Conservation (phyloP, 2,329 filamentous ascomycete species). For the Ceratocystis colombiana region DNA sequence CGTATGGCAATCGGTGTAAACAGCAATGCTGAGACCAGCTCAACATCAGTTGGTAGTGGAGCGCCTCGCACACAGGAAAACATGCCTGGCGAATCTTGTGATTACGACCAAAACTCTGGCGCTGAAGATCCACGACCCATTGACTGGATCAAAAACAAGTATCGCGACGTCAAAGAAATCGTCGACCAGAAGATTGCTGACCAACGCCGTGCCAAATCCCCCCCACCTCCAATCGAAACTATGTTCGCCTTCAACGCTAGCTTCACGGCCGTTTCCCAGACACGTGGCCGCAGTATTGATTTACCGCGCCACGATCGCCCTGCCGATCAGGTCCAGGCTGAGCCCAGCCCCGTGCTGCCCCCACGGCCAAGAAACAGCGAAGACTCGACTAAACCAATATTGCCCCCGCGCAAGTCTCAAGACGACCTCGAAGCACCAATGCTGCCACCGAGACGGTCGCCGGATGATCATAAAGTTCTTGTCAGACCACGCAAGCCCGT, state of each 20-base stretch:
- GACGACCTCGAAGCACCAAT: conserved; percentile 15
- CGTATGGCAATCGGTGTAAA: conserved; percentile 49
- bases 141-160: conserved; percentile 51
- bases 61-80: conserved; percentile 41
- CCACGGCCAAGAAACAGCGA: conserved; percentile 14
- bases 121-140: conserved; percentile 39
- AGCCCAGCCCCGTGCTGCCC: conserved; percentile 9
- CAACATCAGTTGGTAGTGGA: conserved; percentile 57
- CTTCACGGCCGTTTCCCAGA: conserved; percentile 31
- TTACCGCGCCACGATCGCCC: conserved; percentile 34
- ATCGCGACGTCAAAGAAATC: conserved; percentile 49
- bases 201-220: conserved; percentile 47
- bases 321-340: background rate
- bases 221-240: conserved; percentile 32
- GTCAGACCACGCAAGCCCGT: conserved; percentile 17
- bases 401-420: conserved; percentile 8
- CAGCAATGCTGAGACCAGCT: conserved; percentile 54
- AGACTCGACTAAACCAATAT: conserved; percentile 3
- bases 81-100: conserved; percentile 43
- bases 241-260: conserved; percentile 20
- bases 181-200: conserved; percentile 45
- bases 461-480: conserved; percentile 21
- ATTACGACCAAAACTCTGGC: conserved; percentile 28
- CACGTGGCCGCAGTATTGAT: conserved; percentile 29
- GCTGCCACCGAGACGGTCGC: conserved; percentile 17